Percentiles rank a stretch among this genome's conserved stretches.
These are phyloP conservation scores for Blastobotrys serpentis DNA, from an alignment of 1,139 yeast genomes.

Conservation along the genomic window DNA sequence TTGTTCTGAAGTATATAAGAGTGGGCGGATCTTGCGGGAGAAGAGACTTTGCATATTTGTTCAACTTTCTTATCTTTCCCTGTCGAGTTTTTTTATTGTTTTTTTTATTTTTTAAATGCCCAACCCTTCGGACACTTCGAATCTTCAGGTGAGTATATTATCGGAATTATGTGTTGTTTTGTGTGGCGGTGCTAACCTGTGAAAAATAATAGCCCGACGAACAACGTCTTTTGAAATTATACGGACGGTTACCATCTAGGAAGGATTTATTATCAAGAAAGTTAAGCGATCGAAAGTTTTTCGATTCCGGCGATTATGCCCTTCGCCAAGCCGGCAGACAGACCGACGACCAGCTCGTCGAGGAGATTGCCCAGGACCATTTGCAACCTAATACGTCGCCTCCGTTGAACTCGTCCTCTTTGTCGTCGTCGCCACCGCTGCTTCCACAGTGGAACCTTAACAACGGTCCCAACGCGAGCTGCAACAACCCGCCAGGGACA, in stretches of 20 bases:
- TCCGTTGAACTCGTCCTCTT: not conserved
- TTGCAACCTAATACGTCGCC: conserved; percentile 3
- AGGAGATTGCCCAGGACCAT: conserved; percentile 22
- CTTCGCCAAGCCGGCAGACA: conserved; percentile 65
- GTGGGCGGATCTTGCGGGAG: not conserved
- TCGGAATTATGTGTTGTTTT: no score
- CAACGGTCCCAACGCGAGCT: not conserved
- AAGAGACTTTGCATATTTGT: not conserved
- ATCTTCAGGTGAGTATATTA: no score
- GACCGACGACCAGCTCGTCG: conserved; percentile 25
- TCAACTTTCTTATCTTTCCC: not conserved
- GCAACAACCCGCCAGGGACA: conserved; percentile 11
- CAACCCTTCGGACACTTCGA: not conserved
- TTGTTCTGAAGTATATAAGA: not conserved
- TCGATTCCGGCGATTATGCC: conserved; percentile 97
- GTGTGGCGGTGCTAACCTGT: no score
- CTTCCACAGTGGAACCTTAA: not conserved
- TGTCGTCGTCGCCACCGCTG: conserved; percentile 3
- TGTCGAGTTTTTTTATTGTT: not conserved
- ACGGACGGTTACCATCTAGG: conserved; percentile 85
- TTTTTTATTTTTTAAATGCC: not conserved
- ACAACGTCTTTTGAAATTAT: conserved; percentile 59
- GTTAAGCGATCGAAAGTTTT: conserved; percentile 76
- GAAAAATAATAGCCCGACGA: no score
- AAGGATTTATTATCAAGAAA: conserved; percentile 78